Evolutionary conservation across 352 stramenopile species (phyloP).

Genomic region (Pythium myriotylum): DNA sequence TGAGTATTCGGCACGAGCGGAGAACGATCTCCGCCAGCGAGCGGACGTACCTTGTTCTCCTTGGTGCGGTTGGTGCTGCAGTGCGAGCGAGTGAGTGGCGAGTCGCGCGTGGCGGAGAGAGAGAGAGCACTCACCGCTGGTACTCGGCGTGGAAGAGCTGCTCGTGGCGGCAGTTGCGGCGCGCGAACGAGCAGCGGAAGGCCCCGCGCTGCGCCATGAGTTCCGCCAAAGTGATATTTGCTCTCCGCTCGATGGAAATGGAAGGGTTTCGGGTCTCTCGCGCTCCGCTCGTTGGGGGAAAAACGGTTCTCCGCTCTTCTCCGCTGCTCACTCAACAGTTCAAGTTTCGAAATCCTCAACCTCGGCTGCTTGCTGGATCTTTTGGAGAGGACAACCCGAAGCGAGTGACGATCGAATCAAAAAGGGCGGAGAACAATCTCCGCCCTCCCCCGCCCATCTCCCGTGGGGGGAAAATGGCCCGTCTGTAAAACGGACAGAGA

Average conservation of each 20-base stretch:
- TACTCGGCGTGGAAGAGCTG: constrained; percentile 16
- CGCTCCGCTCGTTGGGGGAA: too few relatives aligned
- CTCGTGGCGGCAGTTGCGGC: constrained; percentile 17
- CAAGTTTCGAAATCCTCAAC: constrained; percentile 4
- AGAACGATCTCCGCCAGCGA: too few relatives aligned
- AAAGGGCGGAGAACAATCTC: neutral
- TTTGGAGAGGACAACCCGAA: constrained; percentile 3
- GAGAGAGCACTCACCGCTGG: constrained; percentile 16
- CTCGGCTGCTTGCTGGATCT: neutral
- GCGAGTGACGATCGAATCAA: neutral
- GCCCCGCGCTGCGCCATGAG: neutral
- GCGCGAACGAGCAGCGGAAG: constrained; percentile 20
- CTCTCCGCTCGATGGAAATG: constrained; percentile 1
- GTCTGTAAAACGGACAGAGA: neutral
- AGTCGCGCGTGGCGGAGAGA: neutral
- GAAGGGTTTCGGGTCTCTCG: too few relatives aligned
- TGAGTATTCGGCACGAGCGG: too few relatives aligned
- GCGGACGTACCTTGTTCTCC: constrained; percentile 22
- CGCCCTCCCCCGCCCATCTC: neutral
- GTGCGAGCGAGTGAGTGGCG: neutral
- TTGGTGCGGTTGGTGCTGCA: constrained; percentile 24
- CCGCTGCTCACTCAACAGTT: constrained; percentile 2
- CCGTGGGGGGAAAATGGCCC: neutral
- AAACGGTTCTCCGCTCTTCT: neutral
- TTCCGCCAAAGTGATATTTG: neutral